These are phyloP conservation scores for Pythium guiyangense DNA, from an alignment of 352 stramenopile species.

Conservation along the genomic window DNA sequence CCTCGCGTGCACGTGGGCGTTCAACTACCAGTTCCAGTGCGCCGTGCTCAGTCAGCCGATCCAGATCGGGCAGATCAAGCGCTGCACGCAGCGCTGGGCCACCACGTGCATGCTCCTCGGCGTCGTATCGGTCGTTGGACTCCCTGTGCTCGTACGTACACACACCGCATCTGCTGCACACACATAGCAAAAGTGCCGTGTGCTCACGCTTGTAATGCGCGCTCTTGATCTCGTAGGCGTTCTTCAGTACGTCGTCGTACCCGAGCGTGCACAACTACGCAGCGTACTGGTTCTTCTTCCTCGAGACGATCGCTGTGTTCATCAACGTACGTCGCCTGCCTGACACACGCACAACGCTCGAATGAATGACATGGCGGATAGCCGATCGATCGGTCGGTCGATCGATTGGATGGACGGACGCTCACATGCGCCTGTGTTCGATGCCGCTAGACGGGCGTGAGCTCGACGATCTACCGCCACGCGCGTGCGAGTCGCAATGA, in stretches of 20 bases:
- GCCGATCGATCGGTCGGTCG: background rate
- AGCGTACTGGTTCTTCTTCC: conserved; percentile 66
- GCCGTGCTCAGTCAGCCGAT: conserved; percentile 27
- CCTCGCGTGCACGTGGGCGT: conserved; percentile 45
- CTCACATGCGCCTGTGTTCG: background rate
- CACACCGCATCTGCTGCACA: background rate
- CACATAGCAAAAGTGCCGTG: background rate
- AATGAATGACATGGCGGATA: background rate
- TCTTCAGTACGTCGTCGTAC: conserved; percentile 59
- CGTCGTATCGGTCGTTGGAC: conserved; percentile 38
- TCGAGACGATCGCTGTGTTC: conserved; percentile 52
- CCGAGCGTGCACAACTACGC: conserved; percentile 49
- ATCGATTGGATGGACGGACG: background rate
- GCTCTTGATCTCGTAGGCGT: conserved; percentile 21
- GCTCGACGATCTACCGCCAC: conserved; percentile 20
- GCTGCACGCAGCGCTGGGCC: conserved; percentile 16
- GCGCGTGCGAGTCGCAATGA: conserved; percentile 8
- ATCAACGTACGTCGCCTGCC: conserved; percentile 38
- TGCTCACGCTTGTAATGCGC: background rate
- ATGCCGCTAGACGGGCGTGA: conserved; percentile 24
- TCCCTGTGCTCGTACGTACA: conserved; percentile 39
- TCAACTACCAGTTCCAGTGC: conserved; percentile 57
- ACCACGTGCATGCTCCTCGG: conserved; percentile 20
- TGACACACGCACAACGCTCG: background rate
- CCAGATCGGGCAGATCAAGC: conserved; percentile 25